Evolutionary conservation across 768 basidiomycete species (phyloP).

Genomic region (Kwoniella newhampshirensis): DNA sequence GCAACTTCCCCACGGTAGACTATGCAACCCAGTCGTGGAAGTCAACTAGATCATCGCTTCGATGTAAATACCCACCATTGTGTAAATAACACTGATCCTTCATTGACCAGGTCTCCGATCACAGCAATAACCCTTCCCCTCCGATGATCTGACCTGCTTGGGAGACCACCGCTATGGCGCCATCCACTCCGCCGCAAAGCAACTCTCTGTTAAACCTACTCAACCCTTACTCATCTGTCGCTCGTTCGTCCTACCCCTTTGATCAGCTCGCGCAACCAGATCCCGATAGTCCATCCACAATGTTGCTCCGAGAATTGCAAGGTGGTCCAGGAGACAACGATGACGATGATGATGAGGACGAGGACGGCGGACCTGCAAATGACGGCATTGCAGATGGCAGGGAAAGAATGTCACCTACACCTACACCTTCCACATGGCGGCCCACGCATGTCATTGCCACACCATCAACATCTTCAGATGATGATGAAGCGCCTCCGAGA

Average conservation of each 20-base stretch:
- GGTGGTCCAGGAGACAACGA: constrained; percentile 20
- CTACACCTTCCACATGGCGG: constrained; percentile 13
- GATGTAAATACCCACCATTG: no score
- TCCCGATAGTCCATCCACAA: constrained; percentile 43
- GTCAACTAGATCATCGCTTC: no score
- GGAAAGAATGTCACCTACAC: constrained; percentile 28
- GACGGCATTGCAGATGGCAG: neutral
- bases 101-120: no score
- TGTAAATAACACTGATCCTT: no score
- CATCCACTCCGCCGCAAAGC: constrained; percentile 14
- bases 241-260: constrained; percentile 26
- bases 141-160: no score
- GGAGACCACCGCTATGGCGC: constrained; percentile 7
- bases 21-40: no score
- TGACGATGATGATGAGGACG: constrained; percentile 1
- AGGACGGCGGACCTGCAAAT: no score
- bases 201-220: constrained; percentile 29
- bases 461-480: constrained; percentile 28
- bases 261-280: constrained; percentile 16
- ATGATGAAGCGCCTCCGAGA: constrained; percentile 27
- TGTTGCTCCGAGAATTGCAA: constrained; percentile 42
- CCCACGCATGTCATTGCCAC: constrained; percentile 20
- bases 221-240: constrained; percentile 39
- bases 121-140: no score
- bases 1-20: no score